Percentiles rank a stretch among this genome's conserved stretches.
Evolutionary conservation across 306 rosid genomes (phyloP).

Genomic region (Leucaena leucocephala): DNA sequence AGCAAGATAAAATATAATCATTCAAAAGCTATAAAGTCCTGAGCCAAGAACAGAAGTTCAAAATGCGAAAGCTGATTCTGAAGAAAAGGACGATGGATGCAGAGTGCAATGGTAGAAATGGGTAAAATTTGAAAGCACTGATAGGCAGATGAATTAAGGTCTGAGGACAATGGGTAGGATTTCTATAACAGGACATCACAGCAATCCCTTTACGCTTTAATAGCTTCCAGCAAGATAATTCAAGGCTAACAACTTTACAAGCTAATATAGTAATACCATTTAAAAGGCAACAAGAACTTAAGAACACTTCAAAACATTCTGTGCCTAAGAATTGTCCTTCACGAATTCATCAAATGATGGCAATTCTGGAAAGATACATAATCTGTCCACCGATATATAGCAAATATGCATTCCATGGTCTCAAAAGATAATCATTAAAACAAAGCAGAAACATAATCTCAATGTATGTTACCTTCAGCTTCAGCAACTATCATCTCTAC

Average conservation of each 20-base stretch:
- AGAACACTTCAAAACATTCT: not conserved
- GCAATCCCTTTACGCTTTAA: not conserved
- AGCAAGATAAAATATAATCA: not conserved
- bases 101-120: not conserved
- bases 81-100: not conserved
- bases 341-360: not conserved
- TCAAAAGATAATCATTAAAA: not conserved
- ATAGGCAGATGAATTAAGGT: not conserved
- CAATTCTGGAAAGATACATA: constrained; percentile 5
- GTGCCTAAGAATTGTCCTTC: not conserved
- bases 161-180: not conserved
- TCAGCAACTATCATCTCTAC: constrained; percentile 85
- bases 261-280: not conserved
- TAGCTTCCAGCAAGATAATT: not conserved
- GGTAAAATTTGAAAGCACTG: not conserved
- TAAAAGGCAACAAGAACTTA: not conserved
- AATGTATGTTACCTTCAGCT: constrained; percentile 59
- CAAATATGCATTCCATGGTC: not conserved
- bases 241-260: not conserved
- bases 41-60: not conserved
- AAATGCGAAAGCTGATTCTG: not conserved
- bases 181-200: not conserved
- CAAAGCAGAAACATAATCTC: no score
- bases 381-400: not conserved
- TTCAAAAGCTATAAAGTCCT: not conserved